phyloP scores from a whole-genome alignment of 768 basidiomycete genomes.

The Trametopsis cervina region DNA sequence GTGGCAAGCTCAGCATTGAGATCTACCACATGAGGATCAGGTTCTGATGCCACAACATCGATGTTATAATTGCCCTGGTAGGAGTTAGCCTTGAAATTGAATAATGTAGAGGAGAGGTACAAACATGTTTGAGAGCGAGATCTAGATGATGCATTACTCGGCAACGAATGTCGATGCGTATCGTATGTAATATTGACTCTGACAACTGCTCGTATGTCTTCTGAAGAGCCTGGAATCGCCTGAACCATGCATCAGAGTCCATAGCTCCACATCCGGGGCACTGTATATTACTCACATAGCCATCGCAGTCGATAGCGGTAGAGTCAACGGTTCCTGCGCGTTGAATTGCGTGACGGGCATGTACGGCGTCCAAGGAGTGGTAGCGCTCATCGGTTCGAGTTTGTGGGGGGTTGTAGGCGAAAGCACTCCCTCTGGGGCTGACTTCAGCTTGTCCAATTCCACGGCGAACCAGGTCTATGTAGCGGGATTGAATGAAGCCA shows the following conservation, averaged over 20 bases:
- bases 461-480: constrained; percentile 78
- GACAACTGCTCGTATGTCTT: constrained; percentile 89
- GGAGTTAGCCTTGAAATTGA: background rate
- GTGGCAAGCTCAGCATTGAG: constrained; percentile 74
- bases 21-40: constrained; percentile 83
- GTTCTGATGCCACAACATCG: constrained; percentile 81
- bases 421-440: constrained; percentile 45
- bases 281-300: constrained; percentile 75
- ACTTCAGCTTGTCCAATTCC: constrained; percentile 63
- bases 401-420: constrained; percentile 46
- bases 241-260: no score
- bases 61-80: constrained; percentile 77
- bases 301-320: constrained; percentile 88
- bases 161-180: constrained; percentile 84
- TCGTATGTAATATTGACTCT: constrained; percentile 78
- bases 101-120: background rate
- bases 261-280: no score
- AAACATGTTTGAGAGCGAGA: constrained; percentile 58
- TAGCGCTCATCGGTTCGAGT: constrained; percentile 44
- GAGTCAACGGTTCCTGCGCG: constrained; percentile 43
- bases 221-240: constrained; percentile 86
- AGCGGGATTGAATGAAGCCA: constrained; percentile 3
- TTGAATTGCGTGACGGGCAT: constrained; percentile 34
- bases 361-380: constrained; percentile 35
- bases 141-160: constrained; percentile 76